Evolutionary conservation across 805 yeast genomes (phyloP), one percentile per base, ranked within the genome.

Genomic region (Saccharomycopsis fibuligera): DNA sequence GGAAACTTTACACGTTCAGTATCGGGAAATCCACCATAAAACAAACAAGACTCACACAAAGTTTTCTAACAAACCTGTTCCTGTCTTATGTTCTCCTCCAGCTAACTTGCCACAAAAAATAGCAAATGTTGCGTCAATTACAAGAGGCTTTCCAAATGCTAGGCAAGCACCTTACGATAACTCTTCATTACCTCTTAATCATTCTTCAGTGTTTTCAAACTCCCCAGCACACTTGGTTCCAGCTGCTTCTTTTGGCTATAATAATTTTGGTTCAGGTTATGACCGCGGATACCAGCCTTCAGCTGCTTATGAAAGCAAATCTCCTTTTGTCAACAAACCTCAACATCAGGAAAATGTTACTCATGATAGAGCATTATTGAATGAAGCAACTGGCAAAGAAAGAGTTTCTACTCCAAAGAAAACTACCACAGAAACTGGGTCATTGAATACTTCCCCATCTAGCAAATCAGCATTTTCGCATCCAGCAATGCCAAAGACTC

Each of bases 1-100:
- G 50, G 81, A 75, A 61, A 83, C 91, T 6, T 83, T 88, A 71
- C 93, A 85, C 62, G 96, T 88, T 41, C 95, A 86, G 63, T 86
- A 83, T 61, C 76, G 86, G 49, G 93, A 85, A 61, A 64, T 79
- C 58, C 69, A 72, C 53, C 70, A 65, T 51, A 61, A 63, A 37
- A 44, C 62, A 60, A 65, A 60, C 33, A 48, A 39, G 17, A 48
- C 51, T 8, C 19, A 43, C 31, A 44, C 36, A 21, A 48, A 38
- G 25, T 30, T 30, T 23, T 42, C 51, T 6, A 37, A 27, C 12
- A 41, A 48, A 35, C 51, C 51, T n/a, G 16, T 44, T 4, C 43
- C 43, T 38, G 36, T 48, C 14, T 30, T 43, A 23, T 47, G 48
- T n/a, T 48, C 46, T 33, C 37, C 47, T n/a, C 51, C 51, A 23